Evolutionary conservation across 352 stramenopile genomes (phyloP).

Genomic region (Pythium grandisporangium): DNA sequence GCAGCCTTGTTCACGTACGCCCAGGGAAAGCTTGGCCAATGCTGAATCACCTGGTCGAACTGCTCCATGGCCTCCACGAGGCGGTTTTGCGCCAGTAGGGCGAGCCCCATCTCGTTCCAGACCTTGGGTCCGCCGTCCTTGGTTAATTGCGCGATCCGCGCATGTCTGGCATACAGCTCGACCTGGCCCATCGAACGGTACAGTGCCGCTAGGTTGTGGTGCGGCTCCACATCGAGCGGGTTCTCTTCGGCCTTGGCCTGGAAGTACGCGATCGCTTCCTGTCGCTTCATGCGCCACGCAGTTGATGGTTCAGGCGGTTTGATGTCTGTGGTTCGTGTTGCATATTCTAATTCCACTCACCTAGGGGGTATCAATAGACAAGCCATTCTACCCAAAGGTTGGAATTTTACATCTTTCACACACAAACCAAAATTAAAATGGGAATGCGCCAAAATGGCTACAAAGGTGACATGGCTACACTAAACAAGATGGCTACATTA

Average conservation of each 20-base stretch:
- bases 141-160: conserved; percentile 55
- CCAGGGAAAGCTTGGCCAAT: conserved; percentile 36
- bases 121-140: conserved; percentile 40
- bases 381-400: too few species aligned
- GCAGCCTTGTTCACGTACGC: conserved; percentile 51
- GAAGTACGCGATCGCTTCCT: conserved; percentile 58
- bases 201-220: conserved; percentile 53
- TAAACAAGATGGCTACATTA: too few species aligned
- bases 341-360: too few species aligned
- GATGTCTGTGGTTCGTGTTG: too few species aligned
- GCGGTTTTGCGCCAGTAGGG: conserved; percentile 31
- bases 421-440: too few species aligned
- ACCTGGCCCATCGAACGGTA: conserved; percentile 32
- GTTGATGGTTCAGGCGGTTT: too few species aligned
- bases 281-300: conserved; percentile 43
- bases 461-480: too few species aligned
- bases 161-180: conserved; percentile 26
- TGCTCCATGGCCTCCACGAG: conserved; percentile 25
- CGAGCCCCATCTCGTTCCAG: conserved; percentile 50
- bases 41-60: conserved; percentile 27
- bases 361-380: too few species aligned
- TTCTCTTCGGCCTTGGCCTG: conserved; percentile 40
- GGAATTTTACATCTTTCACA: too few species aligned
- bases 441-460: too few species aligned
- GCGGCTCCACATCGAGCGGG: conserved; percentile 38